A percentile compares a stretch with the other conserved stretches of the same genome.
Evolutionary conservation across 257 asterid genomes (phyloP).

Genomic region (Nicotiana knightiana): DNA sequence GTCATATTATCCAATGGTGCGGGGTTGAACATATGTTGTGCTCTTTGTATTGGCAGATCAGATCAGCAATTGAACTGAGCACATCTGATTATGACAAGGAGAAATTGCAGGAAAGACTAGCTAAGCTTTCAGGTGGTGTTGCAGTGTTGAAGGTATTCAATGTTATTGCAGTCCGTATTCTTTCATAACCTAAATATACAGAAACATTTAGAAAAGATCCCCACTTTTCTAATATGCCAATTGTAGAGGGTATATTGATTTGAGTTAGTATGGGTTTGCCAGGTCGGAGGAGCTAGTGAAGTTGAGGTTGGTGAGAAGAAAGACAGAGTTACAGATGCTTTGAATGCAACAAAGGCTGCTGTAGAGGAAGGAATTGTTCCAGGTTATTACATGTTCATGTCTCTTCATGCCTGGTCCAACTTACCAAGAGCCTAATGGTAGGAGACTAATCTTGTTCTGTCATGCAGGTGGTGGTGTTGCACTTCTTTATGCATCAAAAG

Average conservation of each 20-base stretch:
- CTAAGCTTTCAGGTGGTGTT: constrained; percentile 65
- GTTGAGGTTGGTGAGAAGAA: constrained; percentile 51
- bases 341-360: constrained; percentile 55
- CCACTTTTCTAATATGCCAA: background rate
- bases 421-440: background rate
- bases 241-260: background rate
- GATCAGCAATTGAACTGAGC: constrained; percentile 45
- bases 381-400: constrained; percentile 19
- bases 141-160: constrained; percentile 48
- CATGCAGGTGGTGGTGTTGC: constrained; percentile 44
- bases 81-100: constrained; percentile 59
- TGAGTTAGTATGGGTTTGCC: background rate
- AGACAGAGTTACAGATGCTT: constrained; percentile 54
- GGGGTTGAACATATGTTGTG: background rate
- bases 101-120: constrained; percentile 60
- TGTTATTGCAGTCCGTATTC: background rate
- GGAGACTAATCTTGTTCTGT: background rate
- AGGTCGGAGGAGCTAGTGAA: constrained; percentile 64
- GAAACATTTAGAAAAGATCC: background rate
- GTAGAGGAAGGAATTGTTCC: constrained; percentile 61
- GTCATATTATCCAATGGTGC: background rate
- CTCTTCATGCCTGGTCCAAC: background rate
- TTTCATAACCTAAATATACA: background rate
- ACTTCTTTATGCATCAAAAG: constrained; percentile 44
- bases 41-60: constrained; percentile 31